phyloP scores from a whole-genome alignment of 768 basidiomycete genomes.

The Inosperma sp. region DNA sequence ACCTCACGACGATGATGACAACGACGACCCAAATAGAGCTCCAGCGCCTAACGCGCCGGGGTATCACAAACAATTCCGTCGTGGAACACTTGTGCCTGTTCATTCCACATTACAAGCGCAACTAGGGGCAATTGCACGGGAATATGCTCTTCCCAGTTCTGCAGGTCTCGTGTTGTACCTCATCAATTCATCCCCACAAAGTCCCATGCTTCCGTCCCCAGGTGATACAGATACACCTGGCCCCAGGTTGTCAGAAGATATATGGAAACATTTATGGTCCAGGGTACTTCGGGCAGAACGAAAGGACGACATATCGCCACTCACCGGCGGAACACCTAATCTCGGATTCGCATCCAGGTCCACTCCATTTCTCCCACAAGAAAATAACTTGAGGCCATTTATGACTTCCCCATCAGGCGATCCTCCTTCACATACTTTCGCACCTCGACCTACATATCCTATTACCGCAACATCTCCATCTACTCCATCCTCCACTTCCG shows the following conservation, averaged over 20 bases:
- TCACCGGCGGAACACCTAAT: conserved; percentile 29
- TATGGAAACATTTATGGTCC: conserved; percentile 85
- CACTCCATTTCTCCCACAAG: conserved; percentile 38
- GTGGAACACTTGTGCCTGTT: conserved; percentile 84
- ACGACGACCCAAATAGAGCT: conserved; percentile 43
- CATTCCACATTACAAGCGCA: conserved; percentile 81
- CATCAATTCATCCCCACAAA: conserved; percentile 34
- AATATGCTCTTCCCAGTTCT: conserved; percentile 88
- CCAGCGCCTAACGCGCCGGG: conserved; percentile 59
- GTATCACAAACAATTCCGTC: conserved; percentile 73
- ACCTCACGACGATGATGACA: conserved; percentile 53
- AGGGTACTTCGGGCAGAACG: conserved; percentile 63
- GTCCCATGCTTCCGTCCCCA: conserved; percentile 13
- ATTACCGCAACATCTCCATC: conserved; percentile 45
- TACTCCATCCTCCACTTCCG: conserved; percentile 51
- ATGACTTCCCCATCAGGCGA: conserved; percentile 40
- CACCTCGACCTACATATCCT: conserved; percentile 33
- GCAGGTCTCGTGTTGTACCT: conserved; percentile 82
- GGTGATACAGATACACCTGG: conserved; percentile 54
- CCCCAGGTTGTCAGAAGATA: conserved; percentile 79
- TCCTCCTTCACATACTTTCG: conserved; percentile 21
- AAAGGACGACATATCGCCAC: conserved; percentile 35
- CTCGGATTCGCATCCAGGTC: conserved; percentile 42
- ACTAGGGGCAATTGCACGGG: conserved; percentile 82
- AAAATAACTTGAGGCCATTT: conserved; percentile 40